phyloP scores from a whole-genome alignment of 805 yeast species.

The Monosporozyma siamensis region DNA sequence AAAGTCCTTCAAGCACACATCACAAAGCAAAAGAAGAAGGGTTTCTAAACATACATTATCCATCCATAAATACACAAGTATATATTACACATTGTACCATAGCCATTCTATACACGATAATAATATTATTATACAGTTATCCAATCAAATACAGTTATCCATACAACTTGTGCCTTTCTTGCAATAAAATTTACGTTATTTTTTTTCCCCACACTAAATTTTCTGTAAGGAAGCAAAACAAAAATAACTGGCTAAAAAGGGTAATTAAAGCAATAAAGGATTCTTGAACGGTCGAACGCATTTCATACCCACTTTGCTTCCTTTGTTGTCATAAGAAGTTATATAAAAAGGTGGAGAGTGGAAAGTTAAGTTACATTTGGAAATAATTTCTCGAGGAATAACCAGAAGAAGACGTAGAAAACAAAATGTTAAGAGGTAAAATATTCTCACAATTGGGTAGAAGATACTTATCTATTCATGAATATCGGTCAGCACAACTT shows the following conservation, averaged over 20 bases:
- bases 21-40: conserved; percentile 83
- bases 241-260: no score
- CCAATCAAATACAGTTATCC: conserved; percentile 42
- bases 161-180: no score
- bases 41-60: conserved; percentile 23
- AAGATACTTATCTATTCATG: conserved; percentile 86
- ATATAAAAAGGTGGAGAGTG: no score
- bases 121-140: conserved; percentile 52
- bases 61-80: not conserved
- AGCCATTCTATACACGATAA: not conserved
- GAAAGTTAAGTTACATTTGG: conserved; percentile 83
- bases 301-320: no score
- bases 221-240: no score
- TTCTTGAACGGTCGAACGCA: no score
- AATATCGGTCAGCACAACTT: conserved; percentile 87
- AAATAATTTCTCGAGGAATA: no score
- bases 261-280: no score
- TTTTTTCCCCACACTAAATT: no score
- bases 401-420: not conserved
- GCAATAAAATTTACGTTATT: no score
- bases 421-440: conserved; percentile 4
- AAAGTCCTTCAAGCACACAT: conserved; percentile 78
- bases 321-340: no score
- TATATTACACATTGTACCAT: not conserved
- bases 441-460: conserved; percentile 3